Evolutionary conservation across 164 flowering plant species (phyloP).

Genomic region (Annona squamosa): DNA sequence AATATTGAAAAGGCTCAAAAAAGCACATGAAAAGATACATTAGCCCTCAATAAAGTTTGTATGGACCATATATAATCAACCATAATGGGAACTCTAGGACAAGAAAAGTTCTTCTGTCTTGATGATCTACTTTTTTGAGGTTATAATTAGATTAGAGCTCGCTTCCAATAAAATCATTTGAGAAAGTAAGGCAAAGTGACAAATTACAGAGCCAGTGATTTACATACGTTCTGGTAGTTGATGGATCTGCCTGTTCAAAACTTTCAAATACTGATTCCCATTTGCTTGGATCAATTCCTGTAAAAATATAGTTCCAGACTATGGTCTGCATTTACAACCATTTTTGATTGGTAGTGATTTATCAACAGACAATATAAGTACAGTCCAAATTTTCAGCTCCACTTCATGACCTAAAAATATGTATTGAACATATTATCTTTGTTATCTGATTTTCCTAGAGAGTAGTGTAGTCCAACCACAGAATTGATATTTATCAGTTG

Average conservation of each 20-base stretch:
- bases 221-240: constrained; percentile 86
- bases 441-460: neutral
- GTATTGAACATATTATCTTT: neutral
- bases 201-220: neutral
- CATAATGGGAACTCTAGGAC: neutral
- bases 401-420: neutral
- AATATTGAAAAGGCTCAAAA: constrained; percentile 13
- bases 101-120: neutral
- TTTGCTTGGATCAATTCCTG: constrained; percentile 94
- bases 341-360: neutral
- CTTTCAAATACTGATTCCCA: constrained; percentile 99
- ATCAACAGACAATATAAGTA: neutral
- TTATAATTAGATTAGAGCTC: neutral
- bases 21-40: neutral
- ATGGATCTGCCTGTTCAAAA: constrained; percentile 98
- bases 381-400: neutral
- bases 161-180: neutral
- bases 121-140: neutral
- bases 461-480: neutral
- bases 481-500: neutral
- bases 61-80: neutral
- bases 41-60: neutral
- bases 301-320: neutral
- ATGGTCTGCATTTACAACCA: neutral
- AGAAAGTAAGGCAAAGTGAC: neutral